A percentile compares a stretch with the other conserved stretches of the same genome.
Conservation (phyloP, 2,329 filamentous ascomycete genomes). For the Epichloe coenophiala region DNA sequence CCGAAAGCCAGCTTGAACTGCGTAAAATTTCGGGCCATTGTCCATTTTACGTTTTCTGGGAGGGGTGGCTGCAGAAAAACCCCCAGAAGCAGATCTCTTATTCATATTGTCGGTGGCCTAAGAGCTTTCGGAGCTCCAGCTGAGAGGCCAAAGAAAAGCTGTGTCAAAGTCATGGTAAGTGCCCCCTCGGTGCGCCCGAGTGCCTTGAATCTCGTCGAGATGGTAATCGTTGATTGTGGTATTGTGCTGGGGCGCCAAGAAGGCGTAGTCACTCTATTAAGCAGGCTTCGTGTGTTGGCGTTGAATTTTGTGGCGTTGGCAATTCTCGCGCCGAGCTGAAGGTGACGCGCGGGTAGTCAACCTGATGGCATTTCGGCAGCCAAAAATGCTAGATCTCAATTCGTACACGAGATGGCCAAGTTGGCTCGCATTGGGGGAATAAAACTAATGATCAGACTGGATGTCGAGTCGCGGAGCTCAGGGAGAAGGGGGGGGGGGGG, state of each 20-base stretch:
- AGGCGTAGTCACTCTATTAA: neutral
- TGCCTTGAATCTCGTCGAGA: neutral
- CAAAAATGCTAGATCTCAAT: neutral
- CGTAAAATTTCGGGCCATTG: constrained; percentile 45
- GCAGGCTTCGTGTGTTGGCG: constrained; percentile 1
- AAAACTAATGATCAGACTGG: neutral
- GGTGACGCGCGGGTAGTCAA: constrained; percentile 14
- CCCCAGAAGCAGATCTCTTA: constrained; percentile 15
- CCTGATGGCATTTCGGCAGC: constrained; percentile 12
- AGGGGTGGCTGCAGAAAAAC: constrained; percentile 7
- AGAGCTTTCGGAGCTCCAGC: neutral
- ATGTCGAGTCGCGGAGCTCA: neutral
- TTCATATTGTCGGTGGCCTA: constrained; percentile 13
- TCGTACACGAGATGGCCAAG: neutral
- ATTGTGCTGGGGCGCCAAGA: neutral
- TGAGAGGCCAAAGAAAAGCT: constrained; percentile 11
- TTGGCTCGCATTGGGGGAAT: neutral
- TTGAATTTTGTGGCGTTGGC: constrained; percentile 8
- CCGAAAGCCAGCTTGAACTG: constrained; percentile 40
- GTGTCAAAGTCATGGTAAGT: neutral
- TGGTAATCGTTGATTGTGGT: neutral
- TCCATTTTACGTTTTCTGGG: constrained; percentile 37
- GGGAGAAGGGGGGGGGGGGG: neutral
- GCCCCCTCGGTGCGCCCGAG: neutral
- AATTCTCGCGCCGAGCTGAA: constrained; percentile 13